Conservation (phyloP, 192 early-diverging fungal species). For the Kickxella alabastrina region DNA sequence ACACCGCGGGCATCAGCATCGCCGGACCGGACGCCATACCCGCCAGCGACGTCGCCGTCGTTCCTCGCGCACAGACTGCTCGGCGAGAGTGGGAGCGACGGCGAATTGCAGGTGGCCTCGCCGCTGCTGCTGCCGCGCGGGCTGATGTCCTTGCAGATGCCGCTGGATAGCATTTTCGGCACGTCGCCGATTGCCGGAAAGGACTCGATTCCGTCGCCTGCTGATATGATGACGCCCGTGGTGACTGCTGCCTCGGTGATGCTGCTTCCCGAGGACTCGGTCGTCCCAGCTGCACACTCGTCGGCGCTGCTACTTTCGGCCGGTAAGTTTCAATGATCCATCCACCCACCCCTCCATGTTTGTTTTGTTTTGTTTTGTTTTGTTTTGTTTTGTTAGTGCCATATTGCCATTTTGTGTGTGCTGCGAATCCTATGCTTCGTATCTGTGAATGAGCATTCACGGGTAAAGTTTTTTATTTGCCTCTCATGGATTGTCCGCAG, state of each 20-base stretch:
- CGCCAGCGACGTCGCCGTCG: constrained; percentile 31
- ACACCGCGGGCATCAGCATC: constrained; percentile 39
- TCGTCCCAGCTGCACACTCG: constrained; percentile 13
- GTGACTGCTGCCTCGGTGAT: constrained; percentile 8
- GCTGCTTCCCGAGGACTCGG: constrained; percentile 22
- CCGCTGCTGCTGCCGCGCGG: constrained; percentile 32
- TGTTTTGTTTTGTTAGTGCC: too few species aligned
- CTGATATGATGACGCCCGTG: constrained; percentile 16
- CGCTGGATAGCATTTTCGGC: constrained; percentile 38
- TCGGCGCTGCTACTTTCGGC: constrained; percentile 1
- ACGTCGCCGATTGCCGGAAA: constrained; percentile 19
- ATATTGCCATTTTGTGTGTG: too few species aligned
- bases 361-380: too few species aligned
- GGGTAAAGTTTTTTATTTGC: too few species aligned
- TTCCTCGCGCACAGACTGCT: background rate
- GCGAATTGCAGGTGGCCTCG: constrained; percentile 31
- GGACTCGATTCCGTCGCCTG: constrained; percentile 22
- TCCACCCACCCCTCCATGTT: background rate
- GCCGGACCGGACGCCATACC: constrained; percentile 31
- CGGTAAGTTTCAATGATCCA: constrained; percentile 3
- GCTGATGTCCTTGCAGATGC: constrained; percentile 20
- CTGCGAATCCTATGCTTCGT: too few species aligned
- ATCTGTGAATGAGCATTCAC: too few species aligned
- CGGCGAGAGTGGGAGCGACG: background rate
- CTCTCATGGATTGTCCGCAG: too few species aligned